Conservation (phyloP, 2,329 filamentous ascomycete species). For the Hypoxylon sp. region DNA sequence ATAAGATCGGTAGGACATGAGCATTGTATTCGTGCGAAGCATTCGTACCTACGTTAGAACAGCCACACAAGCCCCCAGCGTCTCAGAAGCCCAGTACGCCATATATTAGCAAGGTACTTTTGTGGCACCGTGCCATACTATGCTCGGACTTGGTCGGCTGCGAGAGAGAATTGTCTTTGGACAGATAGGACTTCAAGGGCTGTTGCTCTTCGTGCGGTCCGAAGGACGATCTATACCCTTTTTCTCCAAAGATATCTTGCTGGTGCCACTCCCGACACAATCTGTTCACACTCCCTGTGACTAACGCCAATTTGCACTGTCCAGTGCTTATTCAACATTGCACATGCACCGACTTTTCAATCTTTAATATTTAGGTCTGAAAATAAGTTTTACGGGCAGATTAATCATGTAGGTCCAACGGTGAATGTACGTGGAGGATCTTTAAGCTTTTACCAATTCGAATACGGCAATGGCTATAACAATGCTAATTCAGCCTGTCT, state of each 20-base stretch:
- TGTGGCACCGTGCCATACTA: constrained; percentile 53
- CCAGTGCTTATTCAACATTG: constrained; percentile 11
- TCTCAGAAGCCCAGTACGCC: constrained; percentile 50
- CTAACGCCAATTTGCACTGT: constrained; percentile 36
- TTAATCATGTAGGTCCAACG: constrained; percentile 11
- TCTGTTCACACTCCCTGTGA: constrained; percentile 46
- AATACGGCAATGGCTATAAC: constrained; percentile 6
- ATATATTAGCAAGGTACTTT: constrained; percentile 51
- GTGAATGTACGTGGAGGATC: not conserved
- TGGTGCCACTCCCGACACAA: constrained; percentile 33
- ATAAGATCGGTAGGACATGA: constrained; percentile 34
- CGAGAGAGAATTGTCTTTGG: constrained; percentile 28
- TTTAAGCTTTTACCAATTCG: constrained; percentile 11
- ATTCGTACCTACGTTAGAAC: constrained; percentile 46
- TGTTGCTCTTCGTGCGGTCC: constrained; percentile 40
- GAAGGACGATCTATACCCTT: constrained; percentile 49
- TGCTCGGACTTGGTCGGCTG: constrained; percentile 48
- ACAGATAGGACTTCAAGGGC: constrained; percentile 34
- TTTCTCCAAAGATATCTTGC: constrained; percentile 28
- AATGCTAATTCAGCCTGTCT: constrained; percentile 2
- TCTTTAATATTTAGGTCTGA: constrained; percentile 22
- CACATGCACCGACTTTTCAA: constrained; percentile 13
- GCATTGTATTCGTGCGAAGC: constrained; percentile 40
- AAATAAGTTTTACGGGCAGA: constrained; percentile 22
- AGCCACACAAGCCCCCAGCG: constrained; percentile 53